Percentiles rank a stretch among this genome's conserved stretches.
Evolutionary conservation across 1,284 basidiomycete species (phyloP).

Genomic region (Trichosporon ovoides): DNA sequence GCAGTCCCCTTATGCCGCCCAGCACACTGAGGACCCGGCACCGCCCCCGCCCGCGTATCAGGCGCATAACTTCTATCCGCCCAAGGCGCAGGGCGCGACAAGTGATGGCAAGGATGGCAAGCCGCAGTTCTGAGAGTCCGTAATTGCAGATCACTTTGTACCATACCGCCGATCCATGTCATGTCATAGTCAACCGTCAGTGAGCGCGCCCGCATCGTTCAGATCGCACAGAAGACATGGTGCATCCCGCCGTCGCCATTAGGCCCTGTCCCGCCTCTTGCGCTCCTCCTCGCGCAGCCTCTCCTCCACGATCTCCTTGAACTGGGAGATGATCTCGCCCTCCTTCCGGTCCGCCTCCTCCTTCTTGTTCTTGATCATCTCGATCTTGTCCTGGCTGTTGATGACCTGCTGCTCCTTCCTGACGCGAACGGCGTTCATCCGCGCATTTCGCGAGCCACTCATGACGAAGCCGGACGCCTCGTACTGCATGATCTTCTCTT

Average conservation of each 20-base stretch:
- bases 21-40: neutral
- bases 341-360: conserved; percentile 90
- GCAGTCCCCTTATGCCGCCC: neutral
- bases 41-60: neutral
- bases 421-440: conserved; percentile 97
- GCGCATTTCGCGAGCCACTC: conserved; percentile 85
- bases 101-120: no score
- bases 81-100: neutral
- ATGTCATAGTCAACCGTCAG: neutral
- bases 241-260: neutral
- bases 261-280: neutral
- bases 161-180: neutral
- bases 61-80: neutral
- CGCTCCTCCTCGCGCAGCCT: conserved; percentile 14
- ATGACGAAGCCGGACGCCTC: conserved; percentile 95
- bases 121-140: no score
- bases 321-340: conserved; percentile 58
- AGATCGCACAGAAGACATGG: neutral
- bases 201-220: no score
- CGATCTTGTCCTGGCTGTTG: conserved; percentile 92
- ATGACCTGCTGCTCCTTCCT: conserved; percentile 97
- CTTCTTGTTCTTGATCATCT: conserved; percentile 83
- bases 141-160: no score
- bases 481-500: conserved; percentile 76
- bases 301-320: conserved; percentile 70